Evolutionary conservation across 805 yeast genomes (phyloP).

Genomic region (Yueomyces sinensis): DNA sequence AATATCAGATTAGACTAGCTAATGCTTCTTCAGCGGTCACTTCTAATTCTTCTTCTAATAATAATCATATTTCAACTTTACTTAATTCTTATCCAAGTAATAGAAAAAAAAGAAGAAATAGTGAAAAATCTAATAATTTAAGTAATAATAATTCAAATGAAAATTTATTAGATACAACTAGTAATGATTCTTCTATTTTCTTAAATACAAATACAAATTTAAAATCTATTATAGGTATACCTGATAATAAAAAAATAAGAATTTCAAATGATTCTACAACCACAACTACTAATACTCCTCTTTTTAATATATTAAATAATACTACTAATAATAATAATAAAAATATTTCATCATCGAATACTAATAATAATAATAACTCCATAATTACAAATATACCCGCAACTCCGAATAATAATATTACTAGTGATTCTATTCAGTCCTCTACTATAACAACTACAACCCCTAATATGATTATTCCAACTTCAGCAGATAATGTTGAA

Average conservation of each 20-base stretch:
- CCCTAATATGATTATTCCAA: conserved; percentile 1
- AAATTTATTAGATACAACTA: no score
- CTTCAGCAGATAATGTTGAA: background rate
- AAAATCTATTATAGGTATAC: no score
- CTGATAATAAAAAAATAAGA: background rate
- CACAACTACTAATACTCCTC: background rate
- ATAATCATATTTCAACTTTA: background rate
- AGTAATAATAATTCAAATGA: background rate
- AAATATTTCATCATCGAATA: background rate
- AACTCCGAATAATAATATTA: background rate
- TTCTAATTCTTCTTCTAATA: background rate
- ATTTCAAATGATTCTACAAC: no score
- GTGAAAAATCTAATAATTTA: background rate
- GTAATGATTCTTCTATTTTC: no score
- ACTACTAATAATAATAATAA: background rate
- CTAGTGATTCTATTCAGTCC: background rate
- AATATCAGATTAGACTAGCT: background rate
- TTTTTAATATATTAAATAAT: no score
- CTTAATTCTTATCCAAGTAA: no score
- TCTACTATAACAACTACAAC: conserved; percentile 1
- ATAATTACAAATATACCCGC: background rate
- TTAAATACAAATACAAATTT: no score
- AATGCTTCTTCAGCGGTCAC: background rate
- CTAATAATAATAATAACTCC: background rate
- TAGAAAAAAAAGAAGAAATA: background rate